These are phyloP conservation scores for Fusarium staphyleae DNA, from an alignment of 2,329 filamentous ascomycete species.

Conservation along the genomic window DNA sequence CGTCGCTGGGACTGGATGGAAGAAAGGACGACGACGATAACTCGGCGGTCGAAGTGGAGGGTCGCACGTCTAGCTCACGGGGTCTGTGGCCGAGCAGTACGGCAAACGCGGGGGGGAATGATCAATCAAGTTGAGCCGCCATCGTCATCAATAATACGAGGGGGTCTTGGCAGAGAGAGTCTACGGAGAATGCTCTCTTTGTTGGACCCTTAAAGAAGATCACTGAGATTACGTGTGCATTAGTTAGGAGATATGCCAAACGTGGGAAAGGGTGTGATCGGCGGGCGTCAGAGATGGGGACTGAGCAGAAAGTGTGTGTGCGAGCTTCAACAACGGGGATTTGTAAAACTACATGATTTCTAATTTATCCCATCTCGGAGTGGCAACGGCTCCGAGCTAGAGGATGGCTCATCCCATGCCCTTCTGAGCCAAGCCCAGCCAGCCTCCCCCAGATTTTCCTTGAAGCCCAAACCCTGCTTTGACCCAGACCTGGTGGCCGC, in stretches of 20 bases:
- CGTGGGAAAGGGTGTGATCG: conserved; percentile 27
- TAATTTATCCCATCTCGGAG: conserved; percentile 13
- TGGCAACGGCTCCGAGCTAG: background rate
- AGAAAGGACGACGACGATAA: background rate
- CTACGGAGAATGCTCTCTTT: background rate
- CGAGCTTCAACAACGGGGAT: background rate
- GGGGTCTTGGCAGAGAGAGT: conserved; percentile 3
- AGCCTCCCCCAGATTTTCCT: conserved; percentile 21
- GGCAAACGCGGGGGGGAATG: conserved; percentile 23
- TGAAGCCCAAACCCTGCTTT: conserved; percentile 27
- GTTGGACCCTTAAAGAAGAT: conserved; percentile 22
- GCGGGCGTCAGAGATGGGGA: conserved; percentile 3
- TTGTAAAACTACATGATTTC: conserved; percentile 14
- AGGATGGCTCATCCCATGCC: background rate
- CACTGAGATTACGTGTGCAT: conserved; percentile 29
- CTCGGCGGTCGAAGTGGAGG: conserved; percentile 5
- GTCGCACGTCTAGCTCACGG: conserved; percentile 36
- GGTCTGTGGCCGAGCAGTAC: conserved; percentile 21
- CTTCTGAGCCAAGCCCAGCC: conserved; percentile 3
- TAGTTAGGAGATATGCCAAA: background rate
- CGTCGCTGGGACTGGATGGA: background rate
- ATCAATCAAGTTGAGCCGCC: conserved; percentile 24
- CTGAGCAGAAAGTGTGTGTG: background rate
- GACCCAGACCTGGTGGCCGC: conserved; percentile 15
- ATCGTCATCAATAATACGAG: conserved; percentile 19